Evolutionary conservation across 163 green algal species (phyloP), one percentile per base, ranked within the genome.

Genomic region (Volvox carteri): DNA sequence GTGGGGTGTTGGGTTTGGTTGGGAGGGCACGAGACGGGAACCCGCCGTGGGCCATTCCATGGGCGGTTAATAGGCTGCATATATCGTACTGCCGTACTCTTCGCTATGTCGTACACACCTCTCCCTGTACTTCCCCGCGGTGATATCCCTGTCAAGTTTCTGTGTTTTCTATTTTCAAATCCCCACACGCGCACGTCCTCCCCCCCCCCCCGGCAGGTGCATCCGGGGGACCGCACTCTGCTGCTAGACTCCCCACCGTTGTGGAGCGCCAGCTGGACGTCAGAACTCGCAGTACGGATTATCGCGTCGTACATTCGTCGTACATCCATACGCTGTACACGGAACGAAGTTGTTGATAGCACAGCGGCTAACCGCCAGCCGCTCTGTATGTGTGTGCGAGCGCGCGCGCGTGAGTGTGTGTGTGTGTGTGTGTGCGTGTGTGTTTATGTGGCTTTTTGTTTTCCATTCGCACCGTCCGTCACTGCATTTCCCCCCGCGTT

Each of bases 221-320:
- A 85, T 54, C 14, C 72, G 8, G 54, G 54, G 18, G 84, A 90
- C 60, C 84, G 84, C 54, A 85, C 67, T 23, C 39, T 90, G 54
- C 72, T 85, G 72, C 52, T 90, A 50, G 84, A 90, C 73, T 62
- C 54, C 1, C 72, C 84, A 12, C 84, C 84, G 52, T 54, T 90
- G 41, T 90, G 72, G 72, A 85, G 72, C 54, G 54, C 73, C n/a
- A 62, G 35, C 48, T 77, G 76, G 50, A 18, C 46, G n/a, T 35
- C 67, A 33, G 68, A 83, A 48, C 35, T 88, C 35, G 62, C 65
- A 62, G 80, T 76, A 58, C 0, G 56, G 75, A 48, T n/a, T n/a
- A n/a, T n/a, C n/a, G n/a, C n/a, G n/a, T n/a, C n/a, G n/a, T n/a
- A n/a, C n/a, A n/a, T n/a, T n/a, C n/a, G n/a, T n/a, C n/a, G n/a